Percentiles rank a stretch among this genome's conserved stretches.
phyloP scores from a whole-genome alignment of 1,284 basidiomycete species.

The Marasmius oreades region DNA sequence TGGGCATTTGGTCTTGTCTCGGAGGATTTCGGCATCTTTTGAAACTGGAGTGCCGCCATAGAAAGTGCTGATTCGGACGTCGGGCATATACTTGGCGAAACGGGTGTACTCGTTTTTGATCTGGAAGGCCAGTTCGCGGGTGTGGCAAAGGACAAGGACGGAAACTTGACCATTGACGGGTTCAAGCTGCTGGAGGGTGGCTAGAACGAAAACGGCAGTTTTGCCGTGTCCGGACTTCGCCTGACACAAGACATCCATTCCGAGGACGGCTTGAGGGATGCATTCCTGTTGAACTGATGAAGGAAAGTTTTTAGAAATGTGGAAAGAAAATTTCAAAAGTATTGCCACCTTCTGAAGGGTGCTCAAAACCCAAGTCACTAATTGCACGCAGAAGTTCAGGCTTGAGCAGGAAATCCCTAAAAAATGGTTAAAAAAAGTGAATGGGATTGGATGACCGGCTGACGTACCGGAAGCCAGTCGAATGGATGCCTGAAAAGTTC shows the following conservation, averaged over 20 bases:
- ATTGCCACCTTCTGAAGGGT: slow-evolving; percentile 91
- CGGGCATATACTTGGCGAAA: slow-evolving; percentile 99
- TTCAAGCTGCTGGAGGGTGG: slow-evolving; percentile 97
- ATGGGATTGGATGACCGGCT: slow-evolving; percentile 6
- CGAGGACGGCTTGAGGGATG: slow-evolving; percentile 98
- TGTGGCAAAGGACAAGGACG: slow-evolving; percentile 98
- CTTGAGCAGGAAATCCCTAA: slow-evolving; percentile 94
- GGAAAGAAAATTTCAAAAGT: slow-evolving; percentile 19
- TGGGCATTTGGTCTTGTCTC: slow-evolving; percentile 96
- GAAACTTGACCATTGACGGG: slow-evolving; percentile 98
- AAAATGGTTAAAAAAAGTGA: slow-evolving; percentile 11
- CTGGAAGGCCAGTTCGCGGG: slow-evolving; percentile 98
- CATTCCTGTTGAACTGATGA: slow-evolving; percentile 96
- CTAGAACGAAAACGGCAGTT: slow-evolving; percentile 98
- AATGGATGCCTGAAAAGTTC: slow-evolving; percentile 97
- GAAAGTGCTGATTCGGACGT: slow-evolving; percentile 96
- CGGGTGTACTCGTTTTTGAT: slow-evolving; percentile 99
- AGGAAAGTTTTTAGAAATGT: not conserved
- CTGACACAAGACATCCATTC: slow-evolving; percentile 99
- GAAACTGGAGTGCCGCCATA: slow-evolving; percentile 96
- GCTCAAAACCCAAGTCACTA: slow-evolving; percentile 98
- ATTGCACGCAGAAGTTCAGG: slow-evolving; percentile 97
- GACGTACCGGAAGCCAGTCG: slow-evolving; percentile 86
- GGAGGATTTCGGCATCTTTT: slow-evolving; percentile 92
- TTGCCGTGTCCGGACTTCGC: slow-evolving; percentile 99